A percentile compares a stretch with the other conserved stretches of the same genome.
phyloP scores from a whole-genome alignment of 2,329 filamentous ascomycete genomes.

The Fusarium cicatricum region DNA sequence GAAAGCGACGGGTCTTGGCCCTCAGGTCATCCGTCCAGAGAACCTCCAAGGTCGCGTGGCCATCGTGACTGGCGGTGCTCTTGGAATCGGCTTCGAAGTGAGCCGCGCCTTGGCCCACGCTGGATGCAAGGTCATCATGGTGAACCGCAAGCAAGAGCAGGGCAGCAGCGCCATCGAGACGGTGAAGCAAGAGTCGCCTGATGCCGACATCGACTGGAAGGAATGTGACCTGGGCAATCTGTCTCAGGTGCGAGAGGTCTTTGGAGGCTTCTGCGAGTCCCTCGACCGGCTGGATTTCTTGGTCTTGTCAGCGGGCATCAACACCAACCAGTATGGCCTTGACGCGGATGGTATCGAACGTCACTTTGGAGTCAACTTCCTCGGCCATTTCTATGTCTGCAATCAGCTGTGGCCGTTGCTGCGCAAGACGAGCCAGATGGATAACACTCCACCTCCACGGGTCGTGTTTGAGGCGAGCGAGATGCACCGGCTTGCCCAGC shows the following conservation, averaged over 20 bases:
- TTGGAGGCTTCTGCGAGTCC: constrained; percentile 45
- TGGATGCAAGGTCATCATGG: constrained; percentile 49
- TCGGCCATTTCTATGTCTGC: constrained; percentile 53
- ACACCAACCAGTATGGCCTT: constrained; percentile 49
- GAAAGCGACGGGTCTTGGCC: constrained; percentile 45
- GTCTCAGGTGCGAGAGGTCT: constrained; percentile 36
- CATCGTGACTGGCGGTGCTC: constrained; percentile 49
- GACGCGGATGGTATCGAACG: constrained; percentile 53
- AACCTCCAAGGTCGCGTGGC: constrained; percentile 49
- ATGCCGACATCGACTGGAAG: constrained; percentile 49
- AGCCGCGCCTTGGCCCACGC: constrained; percentile 46
- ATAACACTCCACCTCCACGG: constrained; percentile 46
- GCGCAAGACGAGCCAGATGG: constrained; percentile 50
- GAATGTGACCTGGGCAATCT: constrained; percentile 49
- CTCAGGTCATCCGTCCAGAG: constrained; percentile 46
- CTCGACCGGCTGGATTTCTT: constrained; percentile 53
- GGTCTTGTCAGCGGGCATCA: constrained; percentile 55
- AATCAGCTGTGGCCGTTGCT: constrained; percentile 52
- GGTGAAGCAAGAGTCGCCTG: constrained; percentile 37
- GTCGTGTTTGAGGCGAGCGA: constrained; percentile 54
- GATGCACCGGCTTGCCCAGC: constrained; percentile 49
- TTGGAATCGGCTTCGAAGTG: constrained; percentile 51
- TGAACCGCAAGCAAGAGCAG: constrained; percentile 47
- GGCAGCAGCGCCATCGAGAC: constrained; percentile 41
- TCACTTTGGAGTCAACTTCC: constrained; percentile 55